Base-by-base conservation (phyloP, 23 red algal genomes). In the Cyanidiococcus yangmingshanensis region DNA sequence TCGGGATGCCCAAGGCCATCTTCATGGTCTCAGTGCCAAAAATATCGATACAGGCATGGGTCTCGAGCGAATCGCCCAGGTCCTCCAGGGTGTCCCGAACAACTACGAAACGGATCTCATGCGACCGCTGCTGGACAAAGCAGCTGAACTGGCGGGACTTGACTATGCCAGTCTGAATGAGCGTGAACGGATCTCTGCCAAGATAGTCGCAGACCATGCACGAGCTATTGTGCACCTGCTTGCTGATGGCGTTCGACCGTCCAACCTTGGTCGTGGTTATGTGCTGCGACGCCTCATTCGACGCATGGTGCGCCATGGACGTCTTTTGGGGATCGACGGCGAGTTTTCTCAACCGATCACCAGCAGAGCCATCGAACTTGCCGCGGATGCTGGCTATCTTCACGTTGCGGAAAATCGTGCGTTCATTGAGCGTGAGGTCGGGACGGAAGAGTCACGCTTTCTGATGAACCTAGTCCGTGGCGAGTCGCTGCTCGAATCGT, bases 41-140 rank as follows among this genome's bases (percentile, higher is more conserved):
- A 91, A 97, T 59, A 91, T 97, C 67, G 93, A 97, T 77, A 97
- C 93, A 34, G 93, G 93, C 36, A 88, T 97, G 84, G 93, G 93
- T 1, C 58, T 97, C 54, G 93, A 97, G 37, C 79, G 93, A 32
- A 71, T 97, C 75, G 85, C 87, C 0, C 88, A 89, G 76, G 84
- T 97, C 15, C 79, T 97, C 58, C 92, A 96, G 68, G 74, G 76
- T 21, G 87, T 85, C n/a, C 68, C 79, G 36, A 89, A 85, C 67
- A 97, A 97, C 76, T 97, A 91, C 78, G 93, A 97, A 51, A 97
- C 93, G 34, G 93, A 97, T 68, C 51, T 91, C 39, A 89, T 97
- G 25, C 74, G 40, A 68, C 93, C 93, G 29, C 84, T 90, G 30
- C 75, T 97, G 35, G 75, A 89, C 59, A 37, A 18, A 35, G 85